Conservation (phyloP, 2,329 filamentous ascomycete species). For the Blumeria graminis region DNA sequence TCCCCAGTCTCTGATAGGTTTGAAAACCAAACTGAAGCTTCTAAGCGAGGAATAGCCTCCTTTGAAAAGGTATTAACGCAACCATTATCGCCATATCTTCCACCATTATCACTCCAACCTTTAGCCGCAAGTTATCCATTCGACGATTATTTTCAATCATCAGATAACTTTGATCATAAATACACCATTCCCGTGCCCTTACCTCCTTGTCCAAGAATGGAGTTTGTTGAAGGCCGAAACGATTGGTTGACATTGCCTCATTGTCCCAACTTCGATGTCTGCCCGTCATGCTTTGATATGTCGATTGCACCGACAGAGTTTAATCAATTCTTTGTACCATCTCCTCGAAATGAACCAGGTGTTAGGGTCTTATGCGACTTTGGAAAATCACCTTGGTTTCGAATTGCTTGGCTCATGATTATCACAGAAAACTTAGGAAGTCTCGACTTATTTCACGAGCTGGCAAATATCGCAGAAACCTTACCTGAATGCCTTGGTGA, state of each 20-base stretch:
- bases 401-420: slow-evolving; percentile 62
- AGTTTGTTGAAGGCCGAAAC: slow-evolving; percentile 34
- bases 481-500: slow-evolving; percentile 32
- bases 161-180: no score
- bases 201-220: slow-evolving; percentile 44
- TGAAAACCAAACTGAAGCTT: no score
- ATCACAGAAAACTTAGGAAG: slow-evolving; percentile 43
- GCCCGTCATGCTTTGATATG: slow-evolving; percentile 51
- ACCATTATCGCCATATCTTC: no score
- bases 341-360: slow-evolving; percentile 30
- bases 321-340: slow-evolving; percentile 37
- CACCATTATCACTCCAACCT: slow-evolving; percentile 21
- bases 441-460: slow-evolving; percentile 41
- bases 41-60: slow-evolving; percentile 2
- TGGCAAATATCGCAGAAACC: slow-evolving; percentile 37
- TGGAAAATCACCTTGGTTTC: slow-evolving; percentile 53
- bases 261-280: slow-evolving; percentile 52
- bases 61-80: no score
- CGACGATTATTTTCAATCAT: no score
- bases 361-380: slow-evolving; percentile 51
- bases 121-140: slow-evolving; percentile 3
- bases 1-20: no score
- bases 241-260: slow-evolving; percentile 65
- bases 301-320: slow-evolving; percentile 48
- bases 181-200: slow-evolving; percentile 18